Evolutionary conservation across 495 filamentous ascomycete genomes (phyloP).

Genomic region (Penicillium diatomitis): DNA sequence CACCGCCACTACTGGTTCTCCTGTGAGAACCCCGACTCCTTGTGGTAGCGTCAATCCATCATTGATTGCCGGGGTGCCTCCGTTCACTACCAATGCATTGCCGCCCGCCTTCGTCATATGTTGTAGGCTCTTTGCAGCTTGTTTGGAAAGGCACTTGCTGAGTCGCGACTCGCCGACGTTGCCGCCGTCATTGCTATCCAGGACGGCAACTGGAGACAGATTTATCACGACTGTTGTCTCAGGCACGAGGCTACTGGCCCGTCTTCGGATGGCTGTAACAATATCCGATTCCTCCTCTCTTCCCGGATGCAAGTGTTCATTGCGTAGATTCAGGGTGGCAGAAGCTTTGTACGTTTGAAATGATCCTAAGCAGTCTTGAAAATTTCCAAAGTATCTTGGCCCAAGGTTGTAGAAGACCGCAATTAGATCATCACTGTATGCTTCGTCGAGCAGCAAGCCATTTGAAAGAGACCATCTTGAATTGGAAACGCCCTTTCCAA

Average conservation of each 20-base stretch:
- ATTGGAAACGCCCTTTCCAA: slow-evolving; percentile 64
- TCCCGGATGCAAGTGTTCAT: slow-evolving; percentile 83
- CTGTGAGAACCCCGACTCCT: slow-evolving; percentile 72
- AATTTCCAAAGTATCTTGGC: slow-evolving; percentile 85
- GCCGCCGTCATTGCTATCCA: slow-evolving; percentile 63
- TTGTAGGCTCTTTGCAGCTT: slow-evolving; percentile 62
- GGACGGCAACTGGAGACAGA: slow-evolving; percentile 65
- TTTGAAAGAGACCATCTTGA: slow-evolving; percentile 84
- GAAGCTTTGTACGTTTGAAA: slow-evolving; percentile 98
- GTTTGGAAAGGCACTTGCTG: slow-evolving; percentile 65
- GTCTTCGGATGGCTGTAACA: slow-evolving; percentile 71
- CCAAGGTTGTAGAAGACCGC: slow-evolving; percentile 86
- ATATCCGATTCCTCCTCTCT: slow-evolving; percentile 92
- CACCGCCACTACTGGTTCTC: slow-evolving; percentile 71
- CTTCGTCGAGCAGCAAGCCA: slow-evolving; percentile 79
- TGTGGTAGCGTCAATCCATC: slow-evolving; percentile 71
- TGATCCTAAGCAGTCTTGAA: slow-evolving; percentile 89
- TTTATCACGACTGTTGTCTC: slow-evolving; percentile 80
- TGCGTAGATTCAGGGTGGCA: slow-evolving; percentile 78
- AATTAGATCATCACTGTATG: slow-evolving; percentile 83
- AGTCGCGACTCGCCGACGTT: slow-evolving; percentile 64
- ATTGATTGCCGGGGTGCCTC: slow-evolving; percentile 78
- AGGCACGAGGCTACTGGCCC: slow-evolving; percentile 69
- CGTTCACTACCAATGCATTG: slow-evolving; percentile 78
- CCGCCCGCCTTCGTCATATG: slow-evolving; percentile 63